A percentile compares a stretch with the other conserved stretches of the same genome.
Evolutionary conservation across 176 grass and related monocot species (phyloP).

Genomic region (Carex pumila): DNA sequence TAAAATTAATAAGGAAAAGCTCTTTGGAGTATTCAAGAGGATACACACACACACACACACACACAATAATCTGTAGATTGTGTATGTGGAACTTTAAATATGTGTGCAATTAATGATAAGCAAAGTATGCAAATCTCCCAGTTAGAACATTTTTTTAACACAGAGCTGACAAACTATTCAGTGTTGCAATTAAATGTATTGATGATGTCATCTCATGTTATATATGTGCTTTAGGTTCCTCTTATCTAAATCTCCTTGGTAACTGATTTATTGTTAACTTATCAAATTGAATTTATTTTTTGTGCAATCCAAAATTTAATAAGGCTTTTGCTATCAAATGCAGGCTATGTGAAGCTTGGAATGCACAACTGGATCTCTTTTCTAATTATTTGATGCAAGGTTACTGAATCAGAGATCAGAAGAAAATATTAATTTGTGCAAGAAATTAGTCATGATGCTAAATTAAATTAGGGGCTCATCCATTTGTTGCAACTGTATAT

Average conservation of each 20-base stretch:
- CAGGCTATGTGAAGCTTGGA: slow-evolving; percentile 4
- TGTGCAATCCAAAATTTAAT: neutral
- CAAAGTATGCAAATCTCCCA: neutral
- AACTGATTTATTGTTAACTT: neutral
- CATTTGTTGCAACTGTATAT: slow-evolving; percentile 14
- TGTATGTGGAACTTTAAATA: neutral
- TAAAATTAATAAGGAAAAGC: neutral
- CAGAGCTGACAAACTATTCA: neutral
- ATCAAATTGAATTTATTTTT: neutral
- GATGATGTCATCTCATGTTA: neutral
- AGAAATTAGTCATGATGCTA: neutral
- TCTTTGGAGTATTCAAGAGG: neutral
- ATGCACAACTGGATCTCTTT: slow-evolving; percentile 2
- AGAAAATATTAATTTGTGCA: neutral
- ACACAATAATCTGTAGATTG: neutral
- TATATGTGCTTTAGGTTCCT: neutral
- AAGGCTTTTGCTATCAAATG: neutral
- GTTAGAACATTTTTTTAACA: neutral
- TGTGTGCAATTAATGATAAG: neutral
- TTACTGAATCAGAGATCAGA: neutral
- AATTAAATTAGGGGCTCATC: neutral
- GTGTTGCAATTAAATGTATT: neutral
- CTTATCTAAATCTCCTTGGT: neutral
- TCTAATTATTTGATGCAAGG: slow-evolving; percentile 1
- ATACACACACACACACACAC: neutral